These are phyloP conservation scores for Coelastrella sp. DNA, from an alignment of 139 green algal genomes.

Conservation along the genomic window DNA sequence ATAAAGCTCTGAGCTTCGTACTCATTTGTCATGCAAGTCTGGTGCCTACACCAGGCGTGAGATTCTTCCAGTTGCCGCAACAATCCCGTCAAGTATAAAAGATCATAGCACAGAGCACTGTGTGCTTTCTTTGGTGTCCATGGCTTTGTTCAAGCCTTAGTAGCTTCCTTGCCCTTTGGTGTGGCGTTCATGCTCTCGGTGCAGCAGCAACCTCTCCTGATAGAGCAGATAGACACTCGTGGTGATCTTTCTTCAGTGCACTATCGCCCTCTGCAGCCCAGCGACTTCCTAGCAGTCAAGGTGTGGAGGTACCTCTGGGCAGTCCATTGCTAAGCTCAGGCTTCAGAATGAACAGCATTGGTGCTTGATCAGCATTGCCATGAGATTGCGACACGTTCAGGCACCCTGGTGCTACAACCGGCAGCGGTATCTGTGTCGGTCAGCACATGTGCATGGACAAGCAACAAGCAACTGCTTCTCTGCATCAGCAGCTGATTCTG, in stretches of 20 bases:
- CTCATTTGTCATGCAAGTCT: no score
- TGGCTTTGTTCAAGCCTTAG: not conserved
- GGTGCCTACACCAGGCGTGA: not conserved
- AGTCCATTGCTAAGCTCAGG: not conserved
- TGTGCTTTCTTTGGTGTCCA: not conserved
- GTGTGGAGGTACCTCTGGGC: not conserved
- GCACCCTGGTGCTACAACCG: no score
- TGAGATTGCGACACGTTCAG: no score
- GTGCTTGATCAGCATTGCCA: not conserved
- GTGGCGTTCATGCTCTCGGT: not conserved
- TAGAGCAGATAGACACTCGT: not conserved
- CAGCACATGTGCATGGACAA: no score
- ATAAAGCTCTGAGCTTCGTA: no score
- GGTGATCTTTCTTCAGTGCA: not conserved
- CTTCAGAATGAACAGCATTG: not conserved
- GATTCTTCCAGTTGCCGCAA: no score
- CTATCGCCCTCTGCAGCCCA: slow-evolving; percentile 47
- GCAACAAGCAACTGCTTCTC: no score
- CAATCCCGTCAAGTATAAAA: no score
- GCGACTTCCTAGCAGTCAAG: slow-evolving; percentile 50
- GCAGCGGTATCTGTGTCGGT: no score
- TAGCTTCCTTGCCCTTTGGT: not conserved
- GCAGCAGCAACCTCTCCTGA: not conserved
- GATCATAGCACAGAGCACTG: not conserved
- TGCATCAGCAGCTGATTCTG: no score